phyloP scores from a whole-genome alignment of 495 filamentous ascomycete genomes.

The Melanomma pulvis-pyrius region DNA sequence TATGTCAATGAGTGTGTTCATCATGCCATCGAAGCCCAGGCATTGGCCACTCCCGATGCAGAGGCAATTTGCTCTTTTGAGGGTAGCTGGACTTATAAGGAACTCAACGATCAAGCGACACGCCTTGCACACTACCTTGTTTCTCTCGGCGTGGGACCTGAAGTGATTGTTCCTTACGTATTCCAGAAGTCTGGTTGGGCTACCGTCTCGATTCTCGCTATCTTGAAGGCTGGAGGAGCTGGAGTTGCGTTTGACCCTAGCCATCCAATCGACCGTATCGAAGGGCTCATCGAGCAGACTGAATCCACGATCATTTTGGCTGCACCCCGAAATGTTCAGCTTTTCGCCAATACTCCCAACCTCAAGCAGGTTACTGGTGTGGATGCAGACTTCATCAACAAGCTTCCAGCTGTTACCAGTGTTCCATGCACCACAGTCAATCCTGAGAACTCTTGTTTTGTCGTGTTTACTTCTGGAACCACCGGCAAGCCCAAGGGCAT shows the following conservation, averaged over 20 bases:
- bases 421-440: conserved; percentile 1
- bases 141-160: conserved; percentile 50
- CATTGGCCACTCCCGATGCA: conserved; percentile 10
- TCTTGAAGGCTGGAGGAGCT: conserved; percentile 47
- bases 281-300: conserved; percentile 25
- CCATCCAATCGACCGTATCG: conserved; percentile 27
- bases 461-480: conserved; percentile 39
- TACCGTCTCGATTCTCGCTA: conserved; percentile 47
- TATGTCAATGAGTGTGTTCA: conserved; percentile 32
- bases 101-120: conserved; percentile 26
- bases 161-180: conserved; percentile 54
- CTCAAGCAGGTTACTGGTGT: conserved; percentile 15
- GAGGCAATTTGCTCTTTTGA: conserved; percentile 29
- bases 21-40: conserved; percentile 23
- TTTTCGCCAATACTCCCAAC: conserved; percentile 15
- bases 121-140: conserved; percentile 26
- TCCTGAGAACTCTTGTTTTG: conserved; percentile 31
- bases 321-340: conserved; percentile 13
- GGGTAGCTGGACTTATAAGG: conserved; percentile 28
- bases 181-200: conserved; percentile 56
- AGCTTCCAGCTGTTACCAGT: not conserved
- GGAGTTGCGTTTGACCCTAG: conserved; percentile 35
- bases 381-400: conserved; percentile 5
- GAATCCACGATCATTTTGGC: conserved; percentile 19
- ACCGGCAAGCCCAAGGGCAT: conserved; percentile 41